Percentiles rank a stretch among this genome's conserved stretches.
Conservation (phyloP, 192 early-diverging fungal species). For the Entomortierella lignicola region DNA sequence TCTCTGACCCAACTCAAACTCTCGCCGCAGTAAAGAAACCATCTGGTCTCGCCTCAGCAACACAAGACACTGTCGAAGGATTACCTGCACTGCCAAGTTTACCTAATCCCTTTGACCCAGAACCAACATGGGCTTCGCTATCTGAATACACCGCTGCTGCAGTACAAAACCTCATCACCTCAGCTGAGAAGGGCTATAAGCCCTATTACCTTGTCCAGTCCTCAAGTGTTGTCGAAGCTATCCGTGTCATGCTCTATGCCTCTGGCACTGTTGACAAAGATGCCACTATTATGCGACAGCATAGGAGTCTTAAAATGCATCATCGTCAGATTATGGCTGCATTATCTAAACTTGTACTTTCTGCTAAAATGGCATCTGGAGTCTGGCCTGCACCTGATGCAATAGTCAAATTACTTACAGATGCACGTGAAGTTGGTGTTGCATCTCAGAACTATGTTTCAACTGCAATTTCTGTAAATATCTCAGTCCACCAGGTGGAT, state of each 20-base stretch:
- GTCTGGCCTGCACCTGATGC: slow-evolving; percentile 92
- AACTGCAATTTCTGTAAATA: slow-evolving; percentile 35
- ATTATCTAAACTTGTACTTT: slow-evolving; percentile 85
- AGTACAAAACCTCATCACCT: slow-evolving; percentile 59
- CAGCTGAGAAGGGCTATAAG: slow-evolving; percentile 65
- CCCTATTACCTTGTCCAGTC: slow-evolving; percentile 70
- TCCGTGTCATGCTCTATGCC: slow-evolving; percentile 85
- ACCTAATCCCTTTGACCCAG: slow-evolving; percentile 37
- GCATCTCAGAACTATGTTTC: slow-evolving; percentile 76
- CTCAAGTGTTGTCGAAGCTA: slow-evolving; percentile 72
- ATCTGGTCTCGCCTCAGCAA: slow-evolving; percentile 46
- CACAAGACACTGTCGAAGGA: slow-evolving; percentile 53
- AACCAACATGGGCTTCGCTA: slow-evolving; percentile 62
- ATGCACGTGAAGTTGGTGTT: slow-evolving; percentile 78
- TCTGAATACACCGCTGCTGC: slow-evolving; percentile 59
- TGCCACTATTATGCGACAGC: slow-evolving; percentile 68
- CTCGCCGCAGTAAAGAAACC: slow-evolving; percentile 37
- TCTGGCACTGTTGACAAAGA: slow-evolving; percentile 80
- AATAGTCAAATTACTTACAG: slow-evolving; percentile 73
- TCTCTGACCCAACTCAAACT: slow-evolving; percentile 48
- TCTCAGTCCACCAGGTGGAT: slow-evolving; percentile 45
- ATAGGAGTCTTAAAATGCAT: slow-evolving; percentile 71
- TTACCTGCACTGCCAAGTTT: slow-evolving; percentile 42
- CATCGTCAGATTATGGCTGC: slow-evolving; percentile 84
- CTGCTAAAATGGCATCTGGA: slow-evolving; percentile 83